A percentile compares a stretch with the other conserved stretches of the same genome.
Evolutionary conservation across 1,139 yeast genomes (phyloP).

Genomic region (Meyerozyma elateridarum): DNA sequence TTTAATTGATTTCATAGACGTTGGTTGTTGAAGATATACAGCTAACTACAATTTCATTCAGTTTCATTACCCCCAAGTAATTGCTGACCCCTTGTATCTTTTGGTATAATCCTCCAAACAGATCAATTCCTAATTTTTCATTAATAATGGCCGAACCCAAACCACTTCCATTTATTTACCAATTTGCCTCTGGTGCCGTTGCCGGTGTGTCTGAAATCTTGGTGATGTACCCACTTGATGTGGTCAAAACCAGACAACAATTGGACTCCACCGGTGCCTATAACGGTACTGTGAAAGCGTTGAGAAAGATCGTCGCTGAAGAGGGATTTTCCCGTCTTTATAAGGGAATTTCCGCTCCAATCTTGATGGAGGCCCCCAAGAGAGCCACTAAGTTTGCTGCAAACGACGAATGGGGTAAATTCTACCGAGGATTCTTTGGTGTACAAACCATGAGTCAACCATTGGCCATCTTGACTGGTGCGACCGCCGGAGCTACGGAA

Average conservation of each 20-base stretch:
- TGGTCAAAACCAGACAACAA: slow-evolving; percentile 96
- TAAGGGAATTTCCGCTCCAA: slow-evolving; percentile 93
- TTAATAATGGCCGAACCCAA: slow-evolving; percentile 25
- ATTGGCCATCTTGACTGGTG: slow-evolving; percentile 88
- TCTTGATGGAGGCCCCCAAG: slow-evolving; percentile 99
- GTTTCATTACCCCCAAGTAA: too few relatives aligned
- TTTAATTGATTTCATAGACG: too few relatives aligned
- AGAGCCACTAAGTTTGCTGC: slow-evolving; percentile 98
- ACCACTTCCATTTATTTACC: slow-evolving; percentile 79
- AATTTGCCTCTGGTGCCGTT: slow-evolving; percentile 89
- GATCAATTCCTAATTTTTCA: too few relatives aligned
- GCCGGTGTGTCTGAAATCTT: slow-evolving; percentile 98
- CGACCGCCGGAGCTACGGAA: slow-evolving; percentile 97
- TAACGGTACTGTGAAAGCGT: slow-evolving; percentile 78
- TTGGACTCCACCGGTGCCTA: slow-evolving; percentile 68
- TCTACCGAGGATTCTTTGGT: slow-evolving; percentile 73
- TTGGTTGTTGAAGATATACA: too few relatives aligned
- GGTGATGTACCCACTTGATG: slow-evolving; percentile 97
- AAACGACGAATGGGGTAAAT: slow-evolving; percentile 92
- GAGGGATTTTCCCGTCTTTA: slow-evolving; percentile 86
- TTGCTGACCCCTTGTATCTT: too few relatives aligned
- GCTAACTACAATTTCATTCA: too few relatives aligned
- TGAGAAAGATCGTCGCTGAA: slow-evolving; percentile 72
- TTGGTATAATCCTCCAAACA: too few relatives aligned
- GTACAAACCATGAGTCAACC: slow-evolving; percentile 70